Conservation (phyloP, 2,329 filamentous ascomycete species). For the Coniella vitis region DNA sequence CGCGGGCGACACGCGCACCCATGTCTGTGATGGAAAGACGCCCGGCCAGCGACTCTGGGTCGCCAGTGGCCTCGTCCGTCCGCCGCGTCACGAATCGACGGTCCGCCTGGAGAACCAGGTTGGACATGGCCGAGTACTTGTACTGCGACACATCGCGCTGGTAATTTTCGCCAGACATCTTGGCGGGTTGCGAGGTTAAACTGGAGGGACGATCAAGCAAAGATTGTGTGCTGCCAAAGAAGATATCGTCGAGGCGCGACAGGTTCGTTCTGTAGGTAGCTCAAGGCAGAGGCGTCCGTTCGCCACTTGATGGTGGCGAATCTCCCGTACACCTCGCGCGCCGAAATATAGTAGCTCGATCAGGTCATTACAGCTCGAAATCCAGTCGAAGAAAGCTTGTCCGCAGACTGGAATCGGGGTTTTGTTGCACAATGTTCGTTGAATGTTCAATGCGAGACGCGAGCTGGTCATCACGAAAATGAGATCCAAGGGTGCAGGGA, state of each 20-base stretch:
- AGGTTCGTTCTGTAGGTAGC: constrained; percentile 5
- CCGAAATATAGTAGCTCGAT: constrained; percentile 6
- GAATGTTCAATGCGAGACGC: constrained; percentile 12
- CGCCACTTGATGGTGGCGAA: constrained; percentile 7
- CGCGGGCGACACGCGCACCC: constrained; percentile 76
- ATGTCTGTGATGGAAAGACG: constrained; percentile 91
- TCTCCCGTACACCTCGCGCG: constrained; percentile 11
- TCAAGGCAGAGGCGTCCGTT: not conserved
- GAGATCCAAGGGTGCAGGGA: not conserved
- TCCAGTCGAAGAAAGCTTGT: not conserved
- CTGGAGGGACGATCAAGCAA: not conserved
- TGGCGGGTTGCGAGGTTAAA: constrained; percentile 24
- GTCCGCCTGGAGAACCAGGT: constrained; percentile 99
- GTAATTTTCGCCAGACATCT: constrained; percentile 59
- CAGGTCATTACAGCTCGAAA: constrained; percentile 14
- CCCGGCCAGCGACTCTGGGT: constrained; percentile 94
- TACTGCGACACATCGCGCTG: constrained; percentile 87
- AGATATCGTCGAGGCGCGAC: constrained; percentile 5
- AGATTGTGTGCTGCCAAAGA: not conserved
- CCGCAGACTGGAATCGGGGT: not conserved
- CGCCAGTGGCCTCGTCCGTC: constrained; percentile 90
- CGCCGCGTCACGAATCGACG: constrained; percentile 88
- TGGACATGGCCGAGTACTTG: constrained; percentile 99
- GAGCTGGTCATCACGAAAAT: constrained; percentile 15
- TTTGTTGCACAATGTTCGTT: not conserved